Conservation (phyloP, 805 yeast species). For the Candida suzukii region DNA sequence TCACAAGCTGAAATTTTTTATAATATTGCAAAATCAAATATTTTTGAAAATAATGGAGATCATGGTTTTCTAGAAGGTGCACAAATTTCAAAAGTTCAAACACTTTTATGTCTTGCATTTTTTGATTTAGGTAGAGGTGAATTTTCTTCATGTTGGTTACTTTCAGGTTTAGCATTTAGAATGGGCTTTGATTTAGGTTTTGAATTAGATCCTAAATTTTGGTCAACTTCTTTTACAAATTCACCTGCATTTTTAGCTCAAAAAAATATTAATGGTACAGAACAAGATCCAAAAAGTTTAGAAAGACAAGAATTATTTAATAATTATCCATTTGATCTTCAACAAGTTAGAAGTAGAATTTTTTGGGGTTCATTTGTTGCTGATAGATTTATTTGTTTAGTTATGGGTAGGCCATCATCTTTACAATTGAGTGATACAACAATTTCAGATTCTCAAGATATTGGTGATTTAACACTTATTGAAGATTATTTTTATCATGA, state of each 20-base stretch:
- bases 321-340: conserved; percentile 17
- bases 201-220: conserved; percentile 49
- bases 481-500: conserved; percentile 42
- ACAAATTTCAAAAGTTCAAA: conserved; percentile 48
- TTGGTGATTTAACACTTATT: conserved; percentile 52
- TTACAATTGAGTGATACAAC: conserved; percentile 50
- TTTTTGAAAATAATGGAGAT: conserved; percentile 18
- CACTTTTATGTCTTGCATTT: conserved; percentile 49
- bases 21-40: conserved; percentile 19
- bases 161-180: conserved; percentile 52
- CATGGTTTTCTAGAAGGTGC: conserved; percentile 23
- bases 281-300: no score
- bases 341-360: conserved; percentile 40
- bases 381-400: conserved; percentile 53
- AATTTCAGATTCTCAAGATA: conserved; percentile 49
- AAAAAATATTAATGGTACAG: no score
- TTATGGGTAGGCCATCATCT: conserved; percentile 51
- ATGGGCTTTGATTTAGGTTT: conserved; percentile 59
- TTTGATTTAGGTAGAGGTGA: conserved; percentile 56
- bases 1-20: conserved; percentile 37
- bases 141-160: conserved; percentile 52
- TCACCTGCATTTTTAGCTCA: conserved; percentile 4
- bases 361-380: conserved; percentile 63
- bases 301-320: conserved; percentile 22
- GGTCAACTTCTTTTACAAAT: conserved; percentile 34